These are phyloP conservation scores for Fusarium xylarioides DNA, from an alignment of 2,329 filamentous ascomycete species.

Conservation along the genomic window DNA sequence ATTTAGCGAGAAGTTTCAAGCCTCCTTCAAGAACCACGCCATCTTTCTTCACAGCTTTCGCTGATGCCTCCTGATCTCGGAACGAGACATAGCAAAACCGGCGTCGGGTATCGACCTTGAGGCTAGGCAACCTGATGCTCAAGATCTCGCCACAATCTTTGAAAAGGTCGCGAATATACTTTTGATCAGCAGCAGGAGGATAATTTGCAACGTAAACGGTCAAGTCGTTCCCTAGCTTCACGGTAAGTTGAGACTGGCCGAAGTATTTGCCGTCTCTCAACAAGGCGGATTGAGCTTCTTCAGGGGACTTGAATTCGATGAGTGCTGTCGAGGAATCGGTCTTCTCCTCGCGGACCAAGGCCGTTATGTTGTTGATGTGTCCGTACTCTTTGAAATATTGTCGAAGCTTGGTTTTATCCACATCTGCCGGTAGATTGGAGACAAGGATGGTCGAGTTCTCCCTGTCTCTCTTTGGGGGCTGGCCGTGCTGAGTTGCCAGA, in stretches of 20 bases:
- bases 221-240: constrained; percentile 77
- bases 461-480: constrained; percentile 77
- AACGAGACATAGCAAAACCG: constrained; percentile 98
- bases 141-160: constrained; percentile 81
- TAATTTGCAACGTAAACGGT: constrained; percentile 94
- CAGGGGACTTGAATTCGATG: constrained; percentile 83
- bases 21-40: constrained; percentile 74
- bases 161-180: constrained; percentile 74
- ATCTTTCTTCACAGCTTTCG: constrained; percentile 77
- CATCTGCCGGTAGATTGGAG: constrained; percentile 75
- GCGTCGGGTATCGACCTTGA: constrained; percentile 87
- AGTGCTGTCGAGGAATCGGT: constrained; percentile 73
- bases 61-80: constrained; percentile 71
- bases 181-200: constrained; percentile 77
- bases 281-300: constrained; percentile 83
- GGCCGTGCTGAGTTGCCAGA: constrained; percentile 21
- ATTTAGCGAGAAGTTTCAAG: constrained; percentile 77
- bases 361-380: constrained; percentile 78
- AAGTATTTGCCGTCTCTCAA: constrained; percentile 84
- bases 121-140: constrained; percentile 86
- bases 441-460: constrained; percentile 90
- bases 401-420: constrained; percentile 76
- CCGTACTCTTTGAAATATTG: constrained; percentile 95
- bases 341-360: constrained; percentile 68
- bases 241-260: constrained; percentile 75